Base-by-base conservation (phyloP, 139 green algal species). In the Chlorella sp. region DNA sequence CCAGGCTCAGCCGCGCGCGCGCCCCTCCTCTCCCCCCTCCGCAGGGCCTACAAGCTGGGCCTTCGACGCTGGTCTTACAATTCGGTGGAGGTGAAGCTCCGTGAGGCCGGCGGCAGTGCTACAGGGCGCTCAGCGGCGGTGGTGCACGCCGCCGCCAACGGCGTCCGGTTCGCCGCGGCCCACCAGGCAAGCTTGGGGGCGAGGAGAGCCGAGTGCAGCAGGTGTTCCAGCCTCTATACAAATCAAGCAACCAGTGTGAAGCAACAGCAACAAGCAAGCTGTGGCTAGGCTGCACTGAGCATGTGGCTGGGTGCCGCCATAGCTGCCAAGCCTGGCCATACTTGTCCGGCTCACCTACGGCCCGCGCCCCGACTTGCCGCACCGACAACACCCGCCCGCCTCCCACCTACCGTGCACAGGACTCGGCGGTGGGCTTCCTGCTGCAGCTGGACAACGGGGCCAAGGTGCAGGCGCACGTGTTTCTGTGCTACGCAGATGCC, bases 21-120 rank as follows among this genome's bases (percentile, higher is more conserved):
- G 46, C 46, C 5, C 72, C 30, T 32, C 2, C 32, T 30, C 9
- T 20, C 13, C 36, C 9, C 19, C 24, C 20, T 22, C 40, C 60
- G 77, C 81, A 90, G 84, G 56, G 88, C 88, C 1, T 94, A 95
- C 81, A 95, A 95, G 85, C 88, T 94, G 36, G 92, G 91, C 20
- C 95, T 93, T 74, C 46, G 77, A 67, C 88, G 94, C 7, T 95
- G 91, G 85, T 90, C 83, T 3, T 95, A 95, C 87, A 95, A 62
- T 43, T 43, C 64, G 19, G 81, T 90, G 62, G 86, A 92, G 69
- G 68, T 94, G n/a, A 19, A 84, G 44, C 43, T 92, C 2, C 17
- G n/a, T 1, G 79, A 91, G 30, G 75, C 34, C 34, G 51, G 14
- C 8, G 30, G 51, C 46, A 11, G 46, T 11, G 46, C 70, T 7